Evolutionary conservation across 495 filamentous ascomycete genomes (phyloP).

Genomic region (Penicillium cosmopolitanum): DNA sequence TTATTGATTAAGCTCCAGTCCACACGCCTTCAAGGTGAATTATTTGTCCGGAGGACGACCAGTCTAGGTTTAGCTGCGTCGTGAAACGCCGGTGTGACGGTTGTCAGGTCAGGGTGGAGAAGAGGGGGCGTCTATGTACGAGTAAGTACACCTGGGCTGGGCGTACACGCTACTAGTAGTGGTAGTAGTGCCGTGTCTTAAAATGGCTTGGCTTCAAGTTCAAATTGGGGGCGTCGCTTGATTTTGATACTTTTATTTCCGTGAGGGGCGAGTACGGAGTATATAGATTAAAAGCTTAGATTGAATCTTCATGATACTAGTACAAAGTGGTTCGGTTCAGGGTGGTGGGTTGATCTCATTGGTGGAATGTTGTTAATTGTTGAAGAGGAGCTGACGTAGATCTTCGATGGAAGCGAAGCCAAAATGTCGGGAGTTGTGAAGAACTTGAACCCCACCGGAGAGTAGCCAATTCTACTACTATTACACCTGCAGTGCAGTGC

Average conservation of each 20-base stretch:
- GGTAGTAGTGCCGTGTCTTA: not conserved
- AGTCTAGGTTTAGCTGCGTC: slow-evolving; percentile 2
- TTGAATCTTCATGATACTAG: not conserved
- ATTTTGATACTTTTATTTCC: not conserved
- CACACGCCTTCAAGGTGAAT: not conserved
- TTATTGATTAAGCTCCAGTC: not conserved
- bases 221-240: not conserved
- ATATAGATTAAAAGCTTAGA: not conserved
- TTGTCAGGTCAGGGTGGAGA: slow-evolving; percentile 2
- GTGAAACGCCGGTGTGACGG: slow-evolving; percentile 13
- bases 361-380: not conserved
- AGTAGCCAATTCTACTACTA: not conserved
- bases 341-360: not conserved
- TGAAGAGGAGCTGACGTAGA: not conserved
- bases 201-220: not conserved
- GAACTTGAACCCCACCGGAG: not conserved
- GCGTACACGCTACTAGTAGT: no score
- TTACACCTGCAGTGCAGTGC: not conserved
- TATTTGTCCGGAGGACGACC: slow-evolving; percentile 7
- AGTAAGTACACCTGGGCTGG: no score
- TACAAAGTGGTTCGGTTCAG: not conserved
- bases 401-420: not conserved
- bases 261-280: not conserved
- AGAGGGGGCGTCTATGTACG: no score
- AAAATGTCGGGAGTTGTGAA: not conserved